These are phyloP conservation scores for Sporisorium sorghi DNA, from an alignment of 1,284 basidiomycete genomes.

Conservation along the genomic window DNA sequence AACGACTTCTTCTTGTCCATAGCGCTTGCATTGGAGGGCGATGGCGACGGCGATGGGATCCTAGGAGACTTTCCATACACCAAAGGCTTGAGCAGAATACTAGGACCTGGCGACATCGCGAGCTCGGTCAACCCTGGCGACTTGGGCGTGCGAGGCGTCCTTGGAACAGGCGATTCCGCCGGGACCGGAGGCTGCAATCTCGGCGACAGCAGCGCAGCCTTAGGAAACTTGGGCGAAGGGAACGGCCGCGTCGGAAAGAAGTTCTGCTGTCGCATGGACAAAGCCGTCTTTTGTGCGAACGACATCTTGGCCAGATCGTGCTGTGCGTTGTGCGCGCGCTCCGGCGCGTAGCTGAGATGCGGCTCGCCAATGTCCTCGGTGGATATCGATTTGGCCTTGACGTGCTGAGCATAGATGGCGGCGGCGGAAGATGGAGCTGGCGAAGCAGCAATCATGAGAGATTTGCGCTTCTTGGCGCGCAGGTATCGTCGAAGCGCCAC, in stretches of 20 bases:
- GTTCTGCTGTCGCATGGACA: slow-evolving; percentile 27
- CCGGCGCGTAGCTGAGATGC: slow-evolving; percentile 32
- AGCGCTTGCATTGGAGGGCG: slow-evolving; percentile 13
- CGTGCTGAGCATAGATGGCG: slow-evolving; percentile 27
- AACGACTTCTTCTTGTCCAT: slow-evolving; percentile 13
- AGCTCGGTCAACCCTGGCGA: slow-evolving; percentile 48
- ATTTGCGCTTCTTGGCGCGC: slow-evolving; percentile 25
- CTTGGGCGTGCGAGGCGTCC: slow-evolving; percentile 24
- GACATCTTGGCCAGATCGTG: slow-evolving; percentile 33
- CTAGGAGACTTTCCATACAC: slow-evolving; percentile 42
- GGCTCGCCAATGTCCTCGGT: slow-evolving; percentile 39
- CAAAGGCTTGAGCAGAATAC: slow-evolving; percentile 44
- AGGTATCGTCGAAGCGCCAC: slow-evolving; percentile 44
- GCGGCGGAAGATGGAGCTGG: slow-evolving; percentile 23
- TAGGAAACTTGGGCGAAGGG: slow-evolving; percentile 37
- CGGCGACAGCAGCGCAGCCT: slow-evolving; percentile 40
- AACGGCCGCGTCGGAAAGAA: slow-evolving; percentile 20
- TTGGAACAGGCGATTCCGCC: slow-evolving; percentile 17
- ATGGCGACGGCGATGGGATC: slow-evolving; percentile 19
- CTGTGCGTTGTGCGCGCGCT: slow-evolving; percentile 31
- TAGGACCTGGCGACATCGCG: slow-evolving; percentile 46
- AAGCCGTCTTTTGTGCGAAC: slow-evolving; percentile 29
- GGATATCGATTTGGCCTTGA: slow-evolving; percentile 41
- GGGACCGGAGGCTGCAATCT: slow-evolving; percentile 32
- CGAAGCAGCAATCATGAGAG: slow-evolving; percentile 15